These are phyloP conservation scores for Nannizzia gypsea DNA, from an alignment of 2,329 filamentous ascomycete species.

Conservation along the genomic window DNA sequence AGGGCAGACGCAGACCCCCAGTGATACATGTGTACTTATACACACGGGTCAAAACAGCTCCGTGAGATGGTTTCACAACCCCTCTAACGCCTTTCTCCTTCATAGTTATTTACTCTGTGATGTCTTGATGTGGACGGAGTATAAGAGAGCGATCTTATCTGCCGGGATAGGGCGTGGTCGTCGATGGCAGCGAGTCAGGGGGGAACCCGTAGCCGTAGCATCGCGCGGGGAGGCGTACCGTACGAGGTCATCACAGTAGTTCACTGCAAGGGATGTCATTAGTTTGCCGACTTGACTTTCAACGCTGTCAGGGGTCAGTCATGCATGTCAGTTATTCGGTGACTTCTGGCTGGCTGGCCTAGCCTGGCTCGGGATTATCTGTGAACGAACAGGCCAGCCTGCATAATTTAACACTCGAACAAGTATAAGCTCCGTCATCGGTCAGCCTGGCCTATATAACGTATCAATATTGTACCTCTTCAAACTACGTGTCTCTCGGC, in stretches of 20 bases:
- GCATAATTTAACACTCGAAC: neutral
- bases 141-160: neutral
- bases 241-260: neutral
- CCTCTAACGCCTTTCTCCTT: neutral
- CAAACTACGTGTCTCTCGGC: too few relatives aligned
- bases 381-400: neutral
- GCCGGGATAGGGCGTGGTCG: neutral
- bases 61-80: neutral
- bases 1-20: neutral
- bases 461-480: too few relatives aligned
- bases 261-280: neutral
- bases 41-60: neutral
- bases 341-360: too few relatives aligned
- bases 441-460: neutral
- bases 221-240: neutral
- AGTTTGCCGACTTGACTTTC: neutral
- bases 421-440: neutral
- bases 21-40: too few relatives aligned
- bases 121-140: too few relatives aligned
- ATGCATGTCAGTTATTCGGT: too few relatives aligned
- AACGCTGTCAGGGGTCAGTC: neutral
- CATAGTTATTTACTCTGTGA: neutral
- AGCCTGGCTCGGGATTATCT: neutral
- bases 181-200: neutral
- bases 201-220: neutral